Evolutionary conservation across 352 stramenopile species (phyloP), one percentile per base, ranked within the genome.

Genomic region (Pythium myriotylum): DNA sequence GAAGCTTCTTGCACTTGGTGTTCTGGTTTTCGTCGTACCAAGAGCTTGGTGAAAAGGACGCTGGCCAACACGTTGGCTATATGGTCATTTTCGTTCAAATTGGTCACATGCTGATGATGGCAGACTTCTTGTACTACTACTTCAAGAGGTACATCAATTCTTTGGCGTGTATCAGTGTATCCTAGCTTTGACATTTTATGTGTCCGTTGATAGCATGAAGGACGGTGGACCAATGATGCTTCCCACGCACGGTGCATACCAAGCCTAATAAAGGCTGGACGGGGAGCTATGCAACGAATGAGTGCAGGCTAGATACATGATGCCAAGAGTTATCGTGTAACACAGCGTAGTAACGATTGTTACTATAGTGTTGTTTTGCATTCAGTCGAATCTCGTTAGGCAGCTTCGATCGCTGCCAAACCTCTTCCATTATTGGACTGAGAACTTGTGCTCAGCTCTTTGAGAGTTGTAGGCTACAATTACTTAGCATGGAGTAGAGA

Each of bases 101-200:
- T 66, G 84, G 97, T 27, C 96, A 99, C 81, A 95, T 99, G 76
- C 79, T 98, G 32, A 94, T 99, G 72, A 99, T 99, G 96, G 84
- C 91, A 26, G 96, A 99, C 76, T 99, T 99, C 68, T 97, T 99
- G 72, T 99, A 98, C 86, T 99, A 99, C 75, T 99, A 99, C 85
- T 97, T 99, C 74, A 95, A 97, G 70, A 94, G 83, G 83, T 92
- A 54, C 39, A 69, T 67, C 43, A 64, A 41, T 58, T 4, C 59
- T 33, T 33, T 54, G 62, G 2, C 10, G 19, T 10, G 14, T 20
- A 26, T 24, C 22, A 6, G 5, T 14, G 4, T 6, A 17, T 43
- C 37, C 4, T 20, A 16, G 13, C 37, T 43, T 14, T 19, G n/a
- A 6, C 13, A 16, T 20, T 43, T 6, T 6, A 17, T 43, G 37